phyloP scores from a whole-genome alignment of 2,329 filamentous ascomycete species.

The Neocatenulostroma microsporum region DNA sequence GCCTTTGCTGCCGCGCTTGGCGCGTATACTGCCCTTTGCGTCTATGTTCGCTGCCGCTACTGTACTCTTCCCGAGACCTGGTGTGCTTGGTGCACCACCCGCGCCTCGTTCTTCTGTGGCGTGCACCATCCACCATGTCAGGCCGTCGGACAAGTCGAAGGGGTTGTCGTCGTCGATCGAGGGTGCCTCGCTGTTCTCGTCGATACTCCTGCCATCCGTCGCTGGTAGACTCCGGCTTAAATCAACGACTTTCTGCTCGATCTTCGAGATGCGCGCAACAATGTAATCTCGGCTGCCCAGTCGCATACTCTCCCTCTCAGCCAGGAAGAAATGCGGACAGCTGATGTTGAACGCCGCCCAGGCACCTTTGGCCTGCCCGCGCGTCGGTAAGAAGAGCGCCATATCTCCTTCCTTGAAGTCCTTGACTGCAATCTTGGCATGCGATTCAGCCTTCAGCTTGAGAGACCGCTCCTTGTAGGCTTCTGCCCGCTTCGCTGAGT shows the following conservation, averaged over 20 bases:
- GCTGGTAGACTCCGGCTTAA: constrained; percentile 59
- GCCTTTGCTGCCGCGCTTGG: constrained; percentile 36
- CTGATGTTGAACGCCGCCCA: constrained; percentile 99
- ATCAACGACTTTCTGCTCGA: constrained; percentile 91
- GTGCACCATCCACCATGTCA: constrained; percentile 94
- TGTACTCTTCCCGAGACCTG: constrained; percentile 83
- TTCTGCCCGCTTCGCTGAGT: constrained; percentile 31
- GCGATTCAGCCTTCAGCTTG: constrained; percentile 69
- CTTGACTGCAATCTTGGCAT: constrained; percentile 92
- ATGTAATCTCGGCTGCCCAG: constrained; percentile 85
- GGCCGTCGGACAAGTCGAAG: constrained; percentile 88
- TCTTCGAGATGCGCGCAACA: constrained; percentile 82
- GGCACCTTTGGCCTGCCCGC: constrained; percentile 80
- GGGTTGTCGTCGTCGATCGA: constrained; percentile 85
- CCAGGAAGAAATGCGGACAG: constrained; percentile 92
- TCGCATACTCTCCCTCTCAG: constrained; percentile 83
- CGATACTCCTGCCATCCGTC: constrained; percentile 37
- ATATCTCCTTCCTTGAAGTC: constrained; percentile 96
- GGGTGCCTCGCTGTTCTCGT: constrained; percentile 46
- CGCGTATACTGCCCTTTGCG: constrained; percentile 60
- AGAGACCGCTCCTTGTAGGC: constrained; percentile 79
- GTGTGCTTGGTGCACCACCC: constrained; percentile 76
- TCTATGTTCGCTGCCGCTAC: constrained; percentile 82
- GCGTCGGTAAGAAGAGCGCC: constrained; percentile 84
- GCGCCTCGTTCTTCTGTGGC: constrained; percentile 74